Base-by-base conservation (phyloP, 2,329 filamentous ascomycete genomes). In the Endoconidiophora polonica region DNA sequence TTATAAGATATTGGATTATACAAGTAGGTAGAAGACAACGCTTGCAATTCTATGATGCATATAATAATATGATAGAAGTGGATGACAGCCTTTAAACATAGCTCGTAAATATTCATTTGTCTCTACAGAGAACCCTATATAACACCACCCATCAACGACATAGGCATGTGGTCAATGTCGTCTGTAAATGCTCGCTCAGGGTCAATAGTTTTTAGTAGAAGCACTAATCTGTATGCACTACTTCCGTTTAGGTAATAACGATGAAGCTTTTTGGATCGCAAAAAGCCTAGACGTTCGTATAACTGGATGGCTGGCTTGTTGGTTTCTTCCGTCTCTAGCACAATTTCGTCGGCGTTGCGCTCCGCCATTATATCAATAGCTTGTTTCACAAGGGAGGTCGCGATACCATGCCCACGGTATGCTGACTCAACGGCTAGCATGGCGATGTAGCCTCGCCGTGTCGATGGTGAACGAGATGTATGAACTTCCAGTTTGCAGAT, bases 181-280 rank as follows among this genome's bases (percentile, higher is more conserved):
- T 44, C 47, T 12, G 43, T 24, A n/a, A 49, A 44, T 1, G 12
- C 40, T 18, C 38, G 38, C 20, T 50, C 41, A 5, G 50, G 43
- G 20, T 72, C 68, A 37, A 67, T 55, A 2, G 66, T 58, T 61
- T 83, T 88, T 48, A 95, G 67, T 55, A 88, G 81, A 37, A 98
- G 65, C 5, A 96, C 79, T 47, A 98, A 69, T 40, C 91, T 75
- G 63, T 91, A 98, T 2, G 91, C 91, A 50, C 87, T 94, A 62
- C 86, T 98, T 9, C 91, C 91, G 60, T 96, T 98, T 39, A 98
- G 68, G 59, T 98, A 98, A 62, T 98, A 98, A 41, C 91, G 74
- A 64, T 96, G 88, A 48, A 98, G 66, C 54, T 87, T 84, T 66
- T 98, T 98, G 54, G 86, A 94, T 47, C 90, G 74, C 20, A 96